These are phyloP conservation scores for Sugiyamaella lignohabitans DNA, from an alignment of 805 yeast genomes.

Conservation along the genomic window DNA sequence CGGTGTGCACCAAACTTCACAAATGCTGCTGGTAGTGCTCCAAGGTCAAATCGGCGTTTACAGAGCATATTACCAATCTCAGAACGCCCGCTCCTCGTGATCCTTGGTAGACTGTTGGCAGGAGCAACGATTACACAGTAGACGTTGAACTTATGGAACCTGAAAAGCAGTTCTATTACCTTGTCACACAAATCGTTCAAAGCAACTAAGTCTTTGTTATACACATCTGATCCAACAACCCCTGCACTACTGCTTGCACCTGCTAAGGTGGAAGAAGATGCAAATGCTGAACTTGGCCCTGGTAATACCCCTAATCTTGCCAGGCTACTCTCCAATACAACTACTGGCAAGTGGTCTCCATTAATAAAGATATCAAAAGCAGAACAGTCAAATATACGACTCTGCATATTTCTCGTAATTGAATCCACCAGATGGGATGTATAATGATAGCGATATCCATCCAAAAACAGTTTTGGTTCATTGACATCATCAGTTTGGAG, in stretches of 20 bases:
- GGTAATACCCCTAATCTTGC: slow-evolving; percentile 38
- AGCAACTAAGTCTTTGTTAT: slow-evolving; percentile 24
- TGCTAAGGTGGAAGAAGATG: neutral
- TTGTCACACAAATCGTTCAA: slow-evolving; percentile 46
- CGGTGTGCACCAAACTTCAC: slow-evolving; percentile 69
- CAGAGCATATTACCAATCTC: slow-evolving; percentile 90
- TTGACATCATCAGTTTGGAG: slow-evolving; percentile 3
- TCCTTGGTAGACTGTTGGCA: slow-evolving; percentile 75
- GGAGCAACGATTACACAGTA: slow-evolving; percentile 78
- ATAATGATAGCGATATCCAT: slow-evolving; percentile 59
- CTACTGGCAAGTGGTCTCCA: slow-evolving; percentile 76
- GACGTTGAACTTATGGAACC: slow-evolving; percentile 66
- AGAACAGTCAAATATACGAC: slow-evolving; percentile 81
- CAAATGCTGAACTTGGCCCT: slow-evolving; percentile 26
- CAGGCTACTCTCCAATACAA: slow-evolving; percentile 68
- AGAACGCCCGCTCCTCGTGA: slow-evolving; percentile 74
- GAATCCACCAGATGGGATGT: slow-evolving; percentile 83
- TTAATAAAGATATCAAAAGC: slow-evolving; percentile 80
- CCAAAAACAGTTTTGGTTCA: neutral
- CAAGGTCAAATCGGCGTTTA: slow-evolving; percentile 68
- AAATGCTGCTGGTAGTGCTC: slow-evolving; percentile 69
- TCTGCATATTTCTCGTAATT: slow-evolving; percentile 62
- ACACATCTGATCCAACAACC: slow-evolving; percentile 2
- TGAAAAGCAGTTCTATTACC: slow-evolving; percentile 41
- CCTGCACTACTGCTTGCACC: slow-evolving; percentile 1